Base-by-base conservation (phyloP, 768 basidiomycete species). In the Crassisporium funariophilum region DNA sequence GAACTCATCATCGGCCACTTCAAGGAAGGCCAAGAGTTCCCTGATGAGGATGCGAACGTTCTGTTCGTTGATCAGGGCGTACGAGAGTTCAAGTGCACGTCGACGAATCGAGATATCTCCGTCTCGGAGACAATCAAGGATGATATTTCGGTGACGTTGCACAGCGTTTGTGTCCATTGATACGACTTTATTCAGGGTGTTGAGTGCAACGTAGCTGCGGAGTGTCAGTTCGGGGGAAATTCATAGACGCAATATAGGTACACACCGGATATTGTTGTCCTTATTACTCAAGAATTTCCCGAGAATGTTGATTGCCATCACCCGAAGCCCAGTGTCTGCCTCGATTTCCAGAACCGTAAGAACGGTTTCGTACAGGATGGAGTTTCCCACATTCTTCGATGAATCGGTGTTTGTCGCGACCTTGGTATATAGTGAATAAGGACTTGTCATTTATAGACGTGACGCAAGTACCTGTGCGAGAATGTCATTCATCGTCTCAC, bases 381-480 rank as follows among this genome's bases (percentile, higher is more conserved):
- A 86, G 66, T 98, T 98, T 42, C 97, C 97, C 55, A 98, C 97
- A 60, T 98, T 99, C 71, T 99, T 99, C 5, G 89, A 84, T 4
- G 89, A 88, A 59, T 99, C 97, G 0, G 97, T 99, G 65, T 98
- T 99, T 2, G 97, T 98, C n/a, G 97, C 97, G 24, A 99, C 95
- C 89, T 94, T 60, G 15, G 31, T 35, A 10, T 36, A 47, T 16
- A 5, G 34, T 45, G 37, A 38, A 15, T 16, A 23, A n/a, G 11
- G 24, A 9, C 6, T 31, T 11, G 22, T 33, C 16, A 22, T 22
- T 10, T 8, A 15, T 22, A 11, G 9, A 38, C 15, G 10, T 33
- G 16, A 49, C 4, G 9, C n/a, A 36, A 72, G 46, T 56, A 88
- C 91, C 77, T 97, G 95, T 6, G 95, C 95, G 40, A 98, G 70